Evolutionary conservation across 306 rosid species (phyloP).

Genomic region (Mimosa pudica): DNA sequence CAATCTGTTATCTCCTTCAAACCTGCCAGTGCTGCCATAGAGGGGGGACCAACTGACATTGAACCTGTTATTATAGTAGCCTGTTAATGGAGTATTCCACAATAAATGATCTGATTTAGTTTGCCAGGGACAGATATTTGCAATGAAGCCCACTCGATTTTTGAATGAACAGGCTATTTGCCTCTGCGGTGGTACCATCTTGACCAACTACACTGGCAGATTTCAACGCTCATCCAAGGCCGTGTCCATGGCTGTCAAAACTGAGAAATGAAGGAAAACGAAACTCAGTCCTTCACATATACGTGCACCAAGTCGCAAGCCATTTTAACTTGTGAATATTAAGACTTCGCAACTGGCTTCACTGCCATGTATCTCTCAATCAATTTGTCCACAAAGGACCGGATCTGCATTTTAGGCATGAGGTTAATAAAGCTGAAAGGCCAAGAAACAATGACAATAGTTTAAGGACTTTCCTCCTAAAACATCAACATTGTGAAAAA

Average conservation of each 20-base stretch:
- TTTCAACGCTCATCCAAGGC: constrained; percentile 36
- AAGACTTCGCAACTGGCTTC: constrained; percentile 60
- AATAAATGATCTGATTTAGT: constrained; percentile 28
- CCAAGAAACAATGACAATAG: neutral
- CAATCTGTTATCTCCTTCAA: constrained; percentile 44
- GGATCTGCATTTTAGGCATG: constrained; percentile 74
- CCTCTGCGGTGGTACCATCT: constrained; percentile 38
- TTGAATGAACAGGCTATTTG: constrained; percentile 32
- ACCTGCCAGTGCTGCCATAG: constrained; percentile 39
- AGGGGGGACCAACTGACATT: constrained; percentile 37
- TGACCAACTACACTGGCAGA: constrained; percentile 32
- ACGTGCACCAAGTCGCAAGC: constrained; percentile 29
- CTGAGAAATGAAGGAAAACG: constrained; percentile 34
- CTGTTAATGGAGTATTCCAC: constrained; percentile 25
- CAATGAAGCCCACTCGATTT: constrained; percentile 34
- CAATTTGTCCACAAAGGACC: constrained; percentile 93
- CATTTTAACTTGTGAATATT: constrained; percentile 39
- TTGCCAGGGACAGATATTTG: constrained; percentile 36
- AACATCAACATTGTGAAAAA: constrained; percentile 7
- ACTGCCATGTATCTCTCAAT: constrained; percentile 89
- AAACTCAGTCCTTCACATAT: constrained; percentile 30
- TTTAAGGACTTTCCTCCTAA: neutral
- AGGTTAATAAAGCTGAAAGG: constrained; percentile 38
- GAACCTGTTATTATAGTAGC: constrained; percentile 28
- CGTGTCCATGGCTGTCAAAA: constrained; percentile 37